Evolutionary conservation across 345 rosid species (phyloP), one percentile per base, ranked within the genome.

Genomic region (Corchorus capsularis): DNA sequence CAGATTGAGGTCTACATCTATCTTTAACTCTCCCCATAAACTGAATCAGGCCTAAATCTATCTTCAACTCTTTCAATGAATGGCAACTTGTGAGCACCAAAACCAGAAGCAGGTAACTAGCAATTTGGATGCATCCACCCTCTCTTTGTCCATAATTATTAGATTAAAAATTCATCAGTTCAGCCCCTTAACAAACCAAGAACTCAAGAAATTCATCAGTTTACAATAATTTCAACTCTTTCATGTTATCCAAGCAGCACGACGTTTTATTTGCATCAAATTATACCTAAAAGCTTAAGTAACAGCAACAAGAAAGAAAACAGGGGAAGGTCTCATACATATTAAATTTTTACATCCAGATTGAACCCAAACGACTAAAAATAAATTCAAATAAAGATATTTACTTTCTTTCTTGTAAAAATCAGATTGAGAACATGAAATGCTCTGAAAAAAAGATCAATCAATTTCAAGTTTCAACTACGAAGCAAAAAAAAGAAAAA

Each of bases 141-240:
- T 5, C 34, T 9, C 70, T 19, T 7, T 12, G 34, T 45, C 49
- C 54, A 66, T 0, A 59, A 59, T 59, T 16, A 59, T 59, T 22
- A 10, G 16, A 19, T 56, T 59, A 3, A 20, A 4, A 59, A 11
- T 11, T 59, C 35, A 12, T 59, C 63, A 22, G 37, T 27, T 60
- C 63, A 60, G 8, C 39, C 8, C 63, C 63, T 27, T 57, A 14
- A 46, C 52, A 67, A 67, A 47, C 55, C 55, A 67, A 67, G 19
- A 46, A 55, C 14, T 46, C 37, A 6, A 46, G 19, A 45, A 19
- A 19, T 45, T 20, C 45, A 19, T 20, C 70, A 20, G 52, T 45
- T 66, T 3, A 63, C 67, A 37, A 7, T 63, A 17, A 63, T 16
- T 63, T 13, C 22, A 64, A 19, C 53, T 45, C 20, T 46, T 22